Evolutionary conservation across 306 rosid genomes (phyloP), one percentile per base, ranked within the genome.

Genomic region (Acacia melanoxylon): DNA sequence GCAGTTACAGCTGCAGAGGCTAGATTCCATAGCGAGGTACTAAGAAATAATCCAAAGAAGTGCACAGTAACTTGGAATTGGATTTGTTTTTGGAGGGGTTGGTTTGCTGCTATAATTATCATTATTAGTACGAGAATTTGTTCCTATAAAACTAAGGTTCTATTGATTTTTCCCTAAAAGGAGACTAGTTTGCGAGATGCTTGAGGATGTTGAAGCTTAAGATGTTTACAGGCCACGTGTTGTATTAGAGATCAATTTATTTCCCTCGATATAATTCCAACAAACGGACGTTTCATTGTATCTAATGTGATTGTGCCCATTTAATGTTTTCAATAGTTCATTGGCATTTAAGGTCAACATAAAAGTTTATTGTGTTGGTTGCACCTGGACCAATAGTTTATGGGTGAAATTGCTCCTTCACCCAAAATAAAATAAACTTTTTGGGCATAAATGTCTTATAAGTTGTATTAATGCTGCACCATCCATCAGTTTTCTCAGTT

Each of bases 1-100:
- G 12, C 89, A 89, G 76, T 68, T 91, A 84, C 85, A 91, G 86
- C 66, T 91, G 82, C 93, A 91, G 89, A 89, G 93, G 91, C 31
- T 83, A 74, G 85, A 92, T 61, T 89, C 93, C 9, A 71, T 91
- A 22, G 19, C 81, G 37, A 87, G 82, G 82, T 72, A 85, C 85
- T 82, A 87, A 83, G 91, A 85, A 65, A 70, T 75, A 82, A 81
- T 84, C 76, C 51, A 54, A 0, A 73, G 88, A 77, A 87, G 88
- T n/a, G 35, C 69, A 45, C 74, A 83, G 83, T 82, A 63, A 83
- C 12, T 13, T 6, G 11, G 17, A 67, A n/a, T 25, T 13, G 14
- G 10, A 6, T 3, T 4, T 11, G 22, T 70, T 31, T 54, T 8
- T 4, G 6, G 51, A 12, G 16, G 6, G 2, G 33, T 66, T n/a